phyloP scores from a whole-genome alignment of 352 stramenopile genomes.

The Phytophthora vignae region DNA sequence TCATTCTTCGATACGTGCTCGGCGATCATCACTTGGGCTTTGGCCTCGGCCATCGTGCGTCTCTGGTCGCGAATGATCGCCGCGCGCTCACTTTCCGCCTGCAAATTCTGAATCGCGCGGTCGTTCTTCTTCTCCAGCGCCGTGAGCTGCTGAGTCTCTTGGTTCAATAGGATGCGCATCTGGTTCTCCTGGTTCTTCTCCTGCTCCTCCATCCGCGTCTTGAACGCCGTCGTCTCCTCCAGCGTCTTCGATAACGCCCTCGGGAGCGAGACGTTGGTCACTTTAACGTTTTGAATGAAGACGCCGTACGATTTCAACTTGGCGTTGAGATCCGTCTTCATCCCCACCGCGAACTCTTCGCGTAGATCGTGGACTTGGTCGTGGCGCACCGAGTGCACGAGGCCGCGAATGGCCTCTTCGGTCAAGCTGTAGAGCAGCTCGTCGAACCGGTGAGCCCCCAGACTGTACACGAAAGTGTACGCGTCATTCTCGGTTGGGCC shows the following conservation, averaged over 20 bases:
- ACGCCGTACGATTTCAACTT: conserved; percentile 74
- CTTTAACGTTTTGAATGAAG: conserved; percentile 87
- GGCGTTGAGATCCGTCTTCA: conserved; percentile 80
- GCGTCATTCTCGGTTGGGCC: conserved; percentile 69
- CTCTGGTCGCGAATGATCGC: conserved; percentile 78
- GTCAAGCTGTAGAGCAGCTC: no score
- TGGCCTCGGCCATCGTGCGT: conserved; percentile 68
- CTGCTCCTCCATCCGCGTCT: conserved; percentile 85
- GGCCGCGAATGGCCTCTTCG: no score
- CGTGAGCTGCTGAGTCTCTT: conserved; percentile 78
- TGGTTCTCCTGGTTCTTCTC: conserved; percentile 90
- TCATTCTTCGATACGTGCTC: conserved; percentile 51
- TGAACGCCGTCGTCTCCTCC: conserved; percentile 81
- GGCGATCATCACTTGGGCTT: conserved; percentile 69
- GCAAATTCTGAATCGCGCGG: conserved; percentile 72
- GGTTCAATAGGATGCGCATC: conserved; percentile 76
- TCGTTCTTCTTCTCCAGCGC: conserved; percentile 78
- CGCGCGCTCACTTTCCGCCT: conserved; percentile 61
- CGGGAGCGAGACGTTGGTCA: conserved; percentile 78
- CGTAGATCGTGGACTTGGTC: no score
- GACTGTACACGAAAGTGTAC: conserved; percentile 80
- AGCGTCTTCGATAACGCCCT: conserved; percentile 59
- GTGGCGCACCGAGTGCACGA: no score
- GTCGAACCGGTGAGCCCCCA: conserved; percentile 15
- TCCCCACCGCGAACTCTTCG: conserved; percentile 69